Base-by-base conservation (phyloP, 108 stramenopile genomes). In the Skeletonema grethae region DNA sequence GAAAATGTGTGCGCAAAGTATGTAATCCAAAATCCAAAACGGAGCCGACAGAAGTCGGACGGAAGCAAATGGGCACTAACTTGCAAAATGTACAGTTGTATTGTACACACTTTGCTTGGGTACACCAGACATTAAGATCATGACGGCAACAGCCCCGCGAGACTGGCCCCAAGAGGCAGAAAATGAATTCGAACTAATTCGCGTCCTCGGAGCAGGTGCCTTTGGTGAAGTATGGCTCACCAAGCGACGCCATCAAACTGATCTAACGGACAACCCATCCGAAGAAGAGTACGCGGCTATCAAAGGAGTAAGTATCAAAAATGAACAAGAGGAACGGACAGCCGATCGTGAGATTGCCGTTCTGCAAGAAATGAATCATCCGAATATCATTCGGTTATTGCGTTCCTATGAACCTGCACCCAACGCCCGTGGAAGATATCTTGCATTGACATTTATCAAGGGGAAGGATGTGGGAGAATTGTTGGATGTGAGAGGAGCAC, bases 161-260 rank as follows among this genome's bases (percentile, higher is more conserved):
- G 87, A 87, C 36, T 93, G 91, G 91, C 91, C 91, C 5, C 57
- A 77, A 46, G 87, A 88, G 48, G 91, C 87, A 15, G 84, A 84
- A 20, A 61, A 87, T 12, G 84, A 84, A 74, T 93, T 90, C 73
- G 83, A 88, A 57, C 82, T 86, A 9, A 77, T 93, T 18, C 85
- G 88, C 56, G 86, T 88, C 4, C 62, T 93, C n/a, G 91, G 91
- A 9, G 70, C 76, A 28, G 88, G 88, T 13, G 86, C 86, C 5
- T 92, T 86, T 67, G 91, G 89, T 0, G 63, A 88, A 58, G 91
- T 93, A 5, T 90, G 87, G 86, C 88, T 93, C 75, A 77, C 85
- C 4, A 65, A 75, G 22, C 72, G 78, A 9, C 62, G 25, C 35
- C 69, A 32, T 7, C 46, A 57, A n/a, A 48, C 43, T 4, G 7